Conservation (phyloP, 2,329 filamentous ascomycete genomes). For the Grosmannia serpens region DNA sequence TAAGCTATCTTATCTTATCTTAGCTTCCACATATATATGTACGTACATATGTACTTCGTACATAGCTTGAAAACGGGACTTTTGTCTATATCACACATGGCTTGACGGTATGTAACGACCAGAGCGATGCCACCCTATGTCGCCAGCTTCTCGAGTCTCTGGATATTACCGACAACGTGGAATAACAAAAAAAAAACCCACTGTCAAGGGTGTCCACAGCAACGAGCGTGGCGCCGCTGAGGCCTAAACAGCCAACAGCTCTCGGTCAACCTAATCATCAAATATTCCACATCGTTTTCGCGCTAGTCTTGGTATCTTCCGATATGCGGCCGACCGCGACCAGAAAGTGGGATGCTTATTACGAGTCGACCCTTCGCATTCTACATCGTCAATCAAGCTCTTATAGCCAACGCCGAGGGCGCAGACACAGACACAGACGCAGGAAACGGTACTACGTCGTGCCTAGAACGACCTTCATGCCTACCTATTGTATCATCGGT, state of each 20-base stretch:
- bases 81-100: too few relatives aligned
- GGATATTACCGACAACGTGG: too few relatives aligned
- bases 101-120: too few relatives aligned
- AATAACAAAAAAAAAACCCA: too few relatives aligned
- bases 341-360: neutral
- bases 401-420: neutral
- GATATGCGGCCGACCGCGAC: neutral
- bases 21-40: too few relatives aligned
- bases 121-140: too few relatives aligned
- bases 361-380: neutral
- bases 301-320: neutral
- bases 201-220: too few relatives aligned
- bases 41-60: too few relatives aligned
- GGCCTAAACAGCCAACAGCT: neutral
- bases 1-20: too few relatives aligned
- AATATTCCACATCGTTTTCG: neutral
- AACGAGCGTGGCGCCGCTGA: too few relatives aligned
- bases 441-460: neutral
- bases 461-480: conserved; percentile 13
- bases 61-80: too few relatives aligned
- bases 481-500: conserved; percentile 21
- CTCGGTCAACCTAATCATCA: neutral
- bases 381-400: neutral
- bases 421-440: neutral
- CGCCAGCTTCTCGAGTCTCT: too few relatives aligned